A percentile compares a stretch with the other conserved stretches of the same genome.
Conservation (phyloP, 257 asterid genomes). For the Solanum virginianum region DNA sequence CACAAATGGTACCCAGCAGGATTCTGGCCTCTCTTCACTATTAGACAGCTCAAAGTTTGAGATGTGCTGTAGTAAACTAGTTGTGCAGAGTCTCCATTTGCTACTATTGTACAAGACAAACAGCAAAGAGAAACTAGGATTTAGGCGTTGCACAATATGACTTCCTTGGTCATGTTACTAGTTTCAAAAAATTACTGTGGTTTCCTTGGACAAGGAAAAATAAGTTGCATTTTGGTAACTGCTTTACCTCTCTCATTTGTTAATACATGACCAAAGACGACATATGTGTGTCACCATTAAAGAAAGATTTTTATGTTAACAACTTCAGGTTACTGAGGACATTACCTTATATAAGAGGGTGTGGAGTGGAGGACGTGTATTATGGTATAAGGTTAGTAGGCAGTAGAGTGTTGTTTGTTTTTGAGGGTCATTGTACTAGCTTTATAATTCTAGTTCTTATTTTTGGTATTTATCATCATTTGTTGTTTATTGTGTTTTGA, state of each 20-base stretch:
- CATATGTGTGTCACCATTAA: not conserved
- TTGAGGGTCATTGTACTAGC: not conserved
- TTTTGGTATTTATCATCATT: too few species aligned
- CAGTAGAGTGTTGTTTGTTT: not conserved
- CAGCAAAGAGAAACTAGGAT: not conserved
- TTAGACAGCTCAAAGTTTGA: not conserved
- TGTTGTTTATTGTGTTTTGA: not conserved
- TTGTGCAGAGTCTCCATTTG: not conserved
- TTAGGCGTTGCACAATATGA: not conserved
- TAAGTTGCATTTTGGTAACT: not conserved
- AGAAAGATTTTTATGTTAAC: not conserved
- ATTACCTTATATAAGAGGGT: not conserved
- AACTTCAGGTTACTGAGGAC: not conserved
- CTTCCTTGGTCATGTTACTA: not conserved
- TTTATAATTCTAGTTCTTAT: not conserved
- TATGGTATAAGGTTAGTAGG: not conserved
- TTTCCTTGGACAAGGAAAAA: not conserved
- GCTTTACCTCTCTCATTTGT: not conserved
- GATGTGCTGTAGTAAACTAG: not conserved
- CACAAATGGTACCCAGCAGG: not conserved
- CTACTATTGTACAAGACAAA: not conserved
- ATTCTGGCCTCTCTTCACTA: not conserved
- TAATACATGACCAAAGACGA: not conserved
- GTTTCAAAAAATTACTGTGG: not conserved
- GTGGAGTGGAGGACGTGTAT: not conserved